Evolutionary conservation across 2,329 filamentous ascomycete species (phyloP).

Genomic region (Cryphonectria japonica): DNA sequence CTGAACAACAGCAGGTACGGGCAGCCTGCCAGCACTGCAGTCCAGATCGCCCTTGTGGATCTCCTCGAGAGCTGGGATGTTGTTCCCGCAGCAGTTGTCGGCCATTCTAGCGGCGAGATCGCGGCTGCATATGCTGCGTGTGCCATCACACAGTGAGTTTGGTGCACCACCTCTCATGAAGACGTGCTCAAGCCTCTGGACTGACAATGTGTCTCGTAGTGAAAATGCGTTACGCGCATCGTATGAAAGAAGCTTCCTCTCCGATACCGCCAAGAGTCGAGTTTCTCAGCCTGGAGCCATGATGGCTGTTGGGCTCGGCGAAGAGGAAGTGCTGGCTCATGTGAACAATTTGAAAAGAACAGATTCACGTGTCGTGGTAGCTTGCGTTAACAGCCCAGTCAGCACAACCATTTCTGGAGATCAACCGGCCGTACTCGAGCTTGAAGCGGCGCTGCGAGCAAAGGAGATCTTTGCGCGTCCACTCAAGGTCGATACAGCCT

Average conservation of each 20-base stretch:
- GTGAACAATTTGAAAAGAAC: conserved; percentile 23
- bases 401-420: conserved; percentile 37
- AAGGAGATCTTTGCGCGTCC: conserved; percentile 7
- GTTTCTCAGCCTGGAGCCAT: conserved; percentile 26
- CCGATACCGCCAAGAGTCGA: background rate
- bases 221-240: too few species aligned
- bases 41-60: conserved; percentile 50
- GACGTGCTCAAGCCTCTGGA: too few species aligned
- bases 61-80: conserved; percentile 39
- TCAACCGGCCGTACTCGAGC: conserved; percentile 8
- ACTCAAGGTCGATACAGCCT: conserved; percentile 24
- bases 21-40: conserved; percentile 51
- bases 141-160: background rate
- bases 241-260: conserved; percentile 17
- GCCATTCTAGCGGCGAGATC: conserved; percentile 48
- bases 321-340: background rate
- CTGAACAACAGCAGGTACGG: conserved; percentile 33
- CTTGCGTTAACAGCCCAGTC: conserved; percentile 51
- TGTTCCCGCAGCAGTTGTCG: conserved; percentile 38
- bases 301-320: conserved; percentile 29
- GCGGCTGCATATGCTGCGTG: conserved; percentile 44
- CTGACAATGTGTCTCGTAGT: too few species aligned
- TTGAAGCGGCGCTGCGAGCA: background rate
- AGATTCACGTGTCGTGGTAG: conserved; percentile 39
- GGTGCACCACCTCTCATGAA: too few species aligned